phyloP scores from a whole-genome alignment of 2,329 filamentous ascomycete species.

The Pseudogymnoascus sp. region DNA sequence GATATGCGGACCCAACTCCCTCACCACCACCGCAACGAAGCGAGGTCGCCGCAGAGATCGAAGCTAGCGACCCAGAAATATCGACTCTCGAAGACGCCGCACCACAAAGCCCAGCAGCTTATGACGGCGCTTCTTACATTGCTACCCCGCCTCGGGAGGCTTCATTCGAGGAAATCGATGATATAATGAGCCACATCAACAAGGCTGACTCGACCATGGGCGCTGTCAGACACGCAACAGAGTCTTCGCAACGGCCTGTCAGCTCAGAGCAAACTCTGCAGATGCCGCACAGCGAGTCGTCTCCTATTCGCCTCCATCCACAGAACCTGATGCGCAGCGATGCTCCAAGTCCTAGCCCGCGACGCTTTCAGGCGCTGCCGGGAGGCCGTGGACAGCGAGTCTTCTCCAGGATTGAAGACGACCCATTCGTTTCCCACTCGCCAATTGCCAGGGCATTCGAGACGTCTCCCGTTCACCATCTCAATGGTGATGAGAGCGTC shows the following conservation, averaged over 20 bases:
- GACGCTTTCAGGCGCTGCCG: slow-evolving; percentile 42
- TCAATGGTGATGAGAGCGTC: slow-evolving; percentile 56
- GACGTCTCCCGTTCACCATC: slow-evolving; percentile 52
- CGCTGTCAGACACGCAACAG: slow-evolving; percentile 47
- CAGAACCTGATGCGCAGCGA: slow-evolving; percentile 55
- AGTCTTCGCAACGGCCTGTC: slow-evolving; percentile 34
- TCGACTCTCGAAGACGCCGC: neutral
- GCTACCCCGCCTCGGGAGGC: slow-evolving; percentile 18
- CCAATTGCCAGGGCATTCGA: slow-evolving; percentile 40
- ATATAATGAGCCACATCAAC: slow-evolving; percentile 81
- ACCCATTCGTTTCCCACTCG: slow-evolving; percentile 25
- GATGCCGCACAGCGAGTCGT: slow-evolving; percentile 32
- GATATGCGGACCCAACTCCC: neutral
- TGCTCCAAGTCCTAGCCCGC: slow-evolving; percentile 66
- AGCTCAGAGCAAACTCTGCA: slow-evolving; percentile 8
- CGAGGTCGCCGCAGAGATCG: neutral
- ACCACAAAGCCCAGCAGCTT: neutral
- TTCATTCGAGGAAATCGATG: slow-evolving; percentile 78
- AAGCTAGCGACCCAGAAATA: neutral
- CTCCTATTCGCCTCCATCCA: slow-evolving; percentile 47
- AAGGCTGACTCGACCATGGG: slow-evolving; percentile 66
- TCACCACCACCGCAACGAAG: neutral
- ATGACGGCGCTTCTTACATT: slow-evolving; percentile 1
- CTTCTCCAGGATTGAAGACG: slow-evolving; percentile 41
- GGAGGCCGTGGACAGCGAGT: slow-evolving; percentile 40